Evolutionary conservation across 176 grass and related monocot species (phyloP).

Genomic region (Musa beccarii): DNA sequence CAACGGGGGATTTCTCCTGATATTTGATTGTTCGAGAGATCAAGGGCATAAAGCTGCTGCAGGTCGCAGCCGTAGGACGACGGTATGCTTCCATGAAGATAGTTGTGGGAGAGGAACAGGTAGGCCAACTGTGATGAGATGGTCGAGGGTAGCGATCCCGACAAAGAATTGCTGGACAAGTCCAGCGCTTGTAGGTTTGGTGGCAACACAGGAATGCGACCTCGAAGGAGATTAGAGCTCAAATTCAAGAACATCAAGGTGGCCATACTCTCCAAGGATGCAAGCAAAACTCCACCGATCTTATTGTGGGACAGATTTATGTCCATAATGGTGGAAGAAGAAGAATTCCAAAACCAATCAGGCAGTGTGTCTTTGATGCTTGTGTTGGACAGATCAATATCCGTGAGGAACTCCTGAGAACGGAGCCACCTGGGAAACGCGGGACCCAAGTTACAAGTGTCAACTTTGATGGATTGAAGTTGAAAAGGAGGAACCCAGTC

Average conservation of each 20-base stretch:
- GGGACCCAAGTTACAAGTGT: conserved; percentile 15
- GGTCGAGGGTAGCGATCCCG: conserved; percentile 6
- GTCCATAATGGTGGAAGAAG: neutral
- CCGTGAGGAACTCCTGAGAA: conserved; percentile 7
- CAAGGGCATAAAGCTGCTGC: conserved; percentile 9
- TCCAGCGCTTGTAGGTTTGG: neutral
- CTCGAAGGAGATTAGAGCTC: conserved; percentile 21
- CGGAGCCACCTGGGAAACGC: conserved; percentile 22
- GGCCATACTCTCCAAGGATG: neutral
- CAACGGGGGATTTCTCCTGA: conserved; percentile 22
- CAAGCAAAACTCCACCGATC: conserved; percentile 16
- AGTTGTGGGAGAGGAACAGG: conserved; percentile 22
- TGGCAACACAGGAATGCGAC: conserved; percentile 15
- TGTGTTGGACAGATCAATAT: conserved; percentile 17
- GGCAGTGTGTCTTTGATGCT: conserved; percentile 19
- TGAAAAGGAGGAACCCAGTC: conserved; percentile 25
- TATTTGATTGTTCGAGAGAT: conserved; percentile 24
- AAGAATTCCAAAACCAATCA: conserved; percentile 28
- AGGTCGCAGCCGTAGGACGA: conserved; percentile 8
- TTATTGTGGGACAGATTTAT: conserved; percentile 26
- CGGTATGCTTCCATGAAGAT: conserved; percentile 16
- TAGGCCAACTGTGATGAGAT: neutral
- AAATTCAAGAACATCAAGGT: neutral
- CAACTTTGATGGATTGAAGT: neutral
- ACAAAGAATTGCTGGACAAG: conserved; percentile 24